Evolutionary conservation across 805 yeast genomes (phyloP).

Genomic region (Kodamaea restingae): DNA sequence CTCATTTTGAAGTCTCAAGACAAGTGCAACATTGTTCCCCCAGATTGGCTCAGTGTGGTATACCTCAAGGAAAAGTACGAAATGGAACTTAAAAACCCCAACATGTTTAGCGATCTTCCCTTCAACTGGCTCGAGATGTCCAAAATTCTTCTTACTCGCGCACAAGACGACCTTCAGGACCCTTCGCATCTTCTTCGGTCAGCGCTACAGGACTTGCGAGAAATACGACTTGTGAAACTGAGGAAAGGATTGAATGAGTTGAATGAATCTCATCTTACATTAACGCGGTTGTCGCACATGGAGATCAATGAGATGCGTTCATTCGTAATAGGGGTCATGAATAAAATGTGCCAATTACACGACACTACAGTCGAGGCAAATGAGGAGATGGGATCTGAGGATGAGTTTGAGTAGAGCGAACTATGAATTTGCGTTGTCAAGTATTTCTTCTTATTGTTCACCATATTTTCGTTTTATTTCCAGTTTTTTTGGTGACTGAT

Average conservation of each 20-base stretch:
- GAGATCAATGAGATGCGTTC: slow-evolving; percentile 90
- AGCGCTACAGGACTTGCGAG: slow-evolving; percentile 76
- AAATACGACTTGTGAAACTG: slow-evolving; percentile 75
- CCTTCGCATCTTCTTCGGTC: slow-evolving; percentile 69
- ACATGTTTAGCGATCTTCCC: slow-evolving; percentile 68
- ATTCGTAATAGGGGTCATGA: slow-evolving; percentile 76
- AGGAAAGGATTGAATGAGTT: slow-evolving; percentile 72
- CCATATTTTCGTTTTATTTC: not conserved
- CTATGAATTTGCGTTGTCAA: too few relatives aligned
- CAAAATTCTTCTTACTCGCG: slow-evolving; percentile 61
- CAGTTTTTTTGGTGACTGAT: not conserved
- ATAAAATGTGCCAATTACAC: slow-evolving; percentile 58
- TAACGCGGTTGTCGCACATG: slow-evolving; percentile 76
- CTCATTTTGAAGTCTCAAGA: slow-evolving; percentile 76
- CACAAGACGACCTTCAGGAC: slow-evolving; percentile 75
- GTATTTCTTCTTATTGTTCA: too few relatives aligned
- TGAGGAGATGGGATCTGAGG: slow-evolving; percentile 11
- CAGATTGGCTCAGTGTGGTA: slow-evolving; percentile 69
- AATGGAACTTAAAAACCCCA: slow-evolving; percentile 56
- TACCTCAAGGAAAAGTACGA: slow-evolving; percentile 56
- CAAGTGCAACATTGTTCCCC: slow-evolving; percentile 81
- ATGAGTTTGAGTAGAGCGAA: slow-evolving; percentile 6
- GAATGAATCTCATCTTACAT: slow-evolving; percentile 76
- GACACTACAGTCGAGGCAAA: slow-evolving; percentile 21
- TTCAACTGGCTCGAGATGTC: slow-evolving; percentile 86